Percentiles rank a stretch among this genome's conserved stretches.
Evolutionary conservation across 1,284 basidiomycete genomes (phyloP).

Genomic region (Xanthoconium separans): DNA sequence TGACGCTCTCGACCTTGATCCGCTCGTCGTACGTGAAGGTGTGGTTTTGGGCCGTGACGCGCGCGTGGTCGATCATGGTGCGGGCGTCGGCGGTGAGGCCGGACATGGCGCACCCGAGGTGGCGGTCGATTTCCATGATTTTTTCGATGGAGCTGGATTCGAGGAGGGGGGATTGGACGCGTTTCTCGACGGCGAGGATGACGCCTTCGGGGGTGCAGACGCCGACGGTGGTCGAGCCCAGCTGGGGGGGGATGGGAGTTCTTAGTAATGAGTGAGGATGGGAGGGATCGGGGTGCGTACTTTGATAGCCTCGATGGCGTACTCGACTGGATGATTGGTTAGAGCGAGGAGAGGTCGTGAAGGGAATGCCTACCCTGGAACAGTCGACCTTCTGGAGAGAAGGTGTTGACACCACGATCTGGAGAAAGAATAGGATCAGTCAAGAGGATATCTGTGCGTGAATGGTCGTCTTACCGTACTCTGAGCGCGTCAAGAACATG

Average conservation of each 20-base stretch:
- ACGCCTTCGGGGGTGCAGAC: conserved; percentile 87
- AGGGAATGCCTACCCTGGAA: conserved; percentile 69
- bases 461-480: conserved; percentile 64
- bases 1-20: conserved; percentile 96
- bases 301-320: conserved; percentile 99
- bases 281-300: conserved; percentile 40
- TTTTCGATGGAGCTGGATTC: conserved; percentile 98
- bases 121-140: conserved; percentile 99
- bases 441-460: neutral
- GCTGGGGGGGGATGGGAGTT: conserved; percentile 49
- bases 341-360: conserved; percentile 6
- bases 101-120: conserved; percentile 98
- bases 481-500: conserved; percentile 93
- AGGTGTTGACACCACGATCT: conserved; percentile 99
- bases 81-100: conserved; percentile 97
- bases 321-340: conserved; percentile 72
- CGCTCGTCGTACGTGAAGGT: conserved; percentile 95
- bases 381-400: conserved; percentile 94
- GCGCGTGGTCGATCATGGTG: conserved; percentile 99
- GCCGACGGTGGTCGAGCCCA: conserved; percentile 97
- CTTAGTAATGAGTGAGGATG: neutral
- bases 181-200: conserved; percentile 96
- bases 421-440: conserved; percentile 1
- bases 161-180: conserved; percentile 94
- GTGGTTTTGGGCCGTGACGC: conserved; percentile 95